A percentile compares a stretch with the other conserved stretches of the same genome.
Conservation (phyloP, 2,329 filamentous ascomycete species). For the Fusarium sp. region DNA sequence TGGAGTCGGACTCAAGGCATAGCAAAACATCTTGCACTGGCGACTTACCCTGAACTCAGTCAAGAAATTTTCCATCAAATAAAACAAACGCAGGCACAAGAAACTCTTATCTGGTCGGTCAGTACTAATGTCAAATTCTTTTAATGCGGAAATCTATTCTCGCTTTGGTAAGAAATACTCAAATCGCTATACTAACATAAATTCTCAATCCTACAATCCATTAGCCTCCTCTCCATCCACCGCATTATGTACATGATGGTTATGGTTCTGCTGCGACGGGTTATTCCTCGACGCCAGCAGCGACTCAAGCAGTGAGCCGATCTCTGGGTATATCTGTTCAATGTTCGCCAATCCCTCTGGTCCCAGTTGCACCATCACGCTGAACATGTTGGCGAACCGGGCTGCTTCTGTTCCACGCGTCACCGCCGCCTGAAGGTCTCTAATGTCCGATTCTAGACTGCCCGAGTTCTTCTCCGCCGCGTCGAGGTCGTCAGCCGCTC, state of each 20-base stretch:
- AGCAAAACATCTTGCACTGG: too few relatives aligned
- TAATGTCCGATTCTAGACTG: conserved; percentile 43
- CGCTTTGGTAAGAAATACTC: conserved; percentile 10
- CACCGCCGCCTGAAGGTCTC: conserved; percentile 42
- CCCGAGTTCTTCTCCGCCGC: conserved; percentile 37
- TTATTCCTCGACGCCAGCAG: conserved; percentile 42
- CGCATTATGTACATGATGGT: conserved; percentile 34
- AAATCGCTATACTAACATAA: conserved; percentile 27
- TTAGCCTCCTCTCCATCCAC: conserved; percentile 33
- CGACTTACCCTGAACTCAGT: not conserved
- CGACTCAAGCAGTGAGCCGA: conserved; percentile 47
- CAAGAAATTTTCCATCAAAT: not conserved
- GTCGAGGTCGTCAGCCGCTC: conserved; percentile 37
- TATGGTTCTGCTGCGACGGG: conserved; percentile 18
- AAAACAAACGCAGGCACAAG: not conserved
- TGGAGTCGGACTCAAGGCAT: too few relatives aligned
- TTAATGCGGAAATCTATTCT: conserved; percentile 23
- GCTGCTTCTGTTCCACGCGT: conserved; percentile 45
- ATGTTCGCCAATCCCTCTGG: conserved; percentile 46
- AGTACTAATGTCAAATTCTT: not conserved
- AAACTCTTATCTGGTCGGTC: not conserved
- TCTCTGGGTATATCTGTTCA: conserved; percentile 50
- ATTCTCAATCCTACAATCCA: conserved; percentile 24
- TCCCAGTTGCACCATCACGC: conserved; percentile 47
- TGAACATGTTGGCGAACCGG: conserved; percentile 46